Evolutionary conservation across 2,329 filamentous ascomycete species (phyloP).

Genomic region (Fusarium chaquense): DNA sequence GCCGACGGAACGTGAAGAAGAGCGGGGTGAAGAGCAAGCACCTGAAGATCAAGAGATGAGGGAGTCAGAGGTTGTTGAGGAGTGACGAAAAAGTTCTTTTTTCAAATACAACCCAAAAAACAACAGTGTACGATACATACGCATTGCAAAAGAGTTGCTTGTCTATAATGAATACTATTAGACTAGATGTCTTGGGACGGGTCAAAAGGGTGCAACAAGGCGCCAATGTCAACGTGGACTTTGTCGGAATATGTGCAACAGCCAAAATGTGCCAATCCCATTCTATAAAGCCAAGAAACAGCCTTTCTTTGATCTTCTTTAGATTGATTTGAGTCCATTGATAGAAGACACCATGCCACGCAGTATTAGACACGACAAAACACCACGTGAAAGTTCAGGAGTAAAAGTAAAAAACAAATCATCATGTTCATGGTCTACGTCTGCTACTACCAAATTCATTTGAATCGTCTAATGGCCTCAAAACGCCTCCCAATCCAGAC

Average conservation of each 20-base stretch:
- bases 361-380: background rate
- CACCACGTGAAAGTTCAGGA: background rate
- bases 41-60: constrained; percentile 23
- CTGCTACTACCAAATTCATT: constrained; percentile 52
- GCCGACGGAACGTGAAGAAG: constrained; percentile 43
- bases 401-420: constrained; percentile 40
- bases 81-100: background rate
- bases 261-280: background rate
- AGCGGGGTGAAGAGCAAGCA: constrained; percentile 38
- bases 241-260: background rate
- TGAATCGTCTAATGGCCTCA: constrained; percentile 56
- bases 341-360: background rate
- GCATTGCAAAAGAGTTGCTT: background rate
- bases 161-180: background rate
- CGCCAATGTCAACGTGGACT: background rate
- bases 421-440: constrained; percentile 52
- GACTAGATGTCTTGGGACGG: background rate
- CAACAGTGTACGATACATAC: background rate
- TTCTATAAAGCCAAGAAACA: background rate
- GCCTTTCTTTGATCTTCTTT: background rate
- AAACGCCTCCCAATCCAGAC: constrained; percentile 54
- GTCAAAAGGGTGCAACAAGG: background rate
- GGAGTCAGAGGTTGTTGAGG: constrained; percentile 16
- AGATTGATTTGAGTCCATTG: background rate
- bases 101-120: background rate